Percentiles rank a stretch among this genome's conserved stretches.
Evolutionary conservation across 2,329 filamentous ascomycete species (phyloP).

Genomic region (Colletotrichum spinosum): DNA sequence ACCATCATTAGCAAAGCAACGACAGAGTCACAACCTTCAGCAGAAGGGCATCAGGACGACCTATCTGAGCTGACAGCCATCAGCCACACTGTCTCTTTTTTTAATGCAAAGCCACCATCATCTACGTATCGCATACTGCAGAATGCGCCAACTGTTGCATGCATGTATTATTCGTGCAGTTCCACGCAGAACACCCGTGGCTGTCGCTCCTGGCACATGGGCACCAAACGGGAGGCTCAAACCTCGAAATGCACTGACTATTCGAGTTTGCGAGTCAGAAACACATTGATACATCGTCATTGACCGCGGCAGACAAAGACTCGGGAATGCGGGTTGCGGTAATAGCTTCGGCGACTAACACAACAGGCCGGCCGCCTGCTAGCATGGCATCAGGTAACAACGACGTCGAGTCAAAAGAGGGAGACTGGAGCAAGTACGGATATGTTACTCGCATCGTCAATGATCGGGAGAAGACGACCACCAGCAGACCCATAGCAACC

Average conservation of each 20-base stretch:
- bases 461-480: no score
- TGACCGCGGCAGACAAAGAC: conserved; percentile 8
- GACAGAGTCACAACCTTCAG: not conserved
- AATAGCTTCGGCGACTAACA: conserved; percentile 1
- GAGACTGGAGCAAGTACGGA: not conserved
- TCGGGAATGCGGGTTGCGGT: conserved; percentile 1
- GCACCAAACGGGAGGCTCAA: not conserved
- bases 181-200: conserved; percentile 1
- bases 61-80: no score
- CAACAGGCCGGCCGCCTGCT: not conserved
- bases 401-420: not conserved
- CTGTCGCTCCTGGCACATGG: conserved; percentile 11
- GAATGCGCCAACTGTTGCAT: conserved; percentile 1
- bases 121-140: not conserved
- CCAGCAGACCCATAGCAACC: no score
- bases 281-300: no score
- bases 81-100: no score
- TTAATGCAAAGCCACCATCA: not conserved
- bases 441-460: not conserved
- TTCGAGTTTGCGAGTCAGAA: no score
- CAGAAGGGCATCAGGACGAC: no score
- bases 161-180: not conserved
- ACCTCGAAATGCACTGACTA: no score
- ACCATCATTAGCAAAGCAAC: conserved; percentile 12
- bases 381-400: not conserved